Evolutionary conservation across 768 basidiomycete genomes (phyloP).

Genomic region (Calocybe gangraenosa): DNA sequence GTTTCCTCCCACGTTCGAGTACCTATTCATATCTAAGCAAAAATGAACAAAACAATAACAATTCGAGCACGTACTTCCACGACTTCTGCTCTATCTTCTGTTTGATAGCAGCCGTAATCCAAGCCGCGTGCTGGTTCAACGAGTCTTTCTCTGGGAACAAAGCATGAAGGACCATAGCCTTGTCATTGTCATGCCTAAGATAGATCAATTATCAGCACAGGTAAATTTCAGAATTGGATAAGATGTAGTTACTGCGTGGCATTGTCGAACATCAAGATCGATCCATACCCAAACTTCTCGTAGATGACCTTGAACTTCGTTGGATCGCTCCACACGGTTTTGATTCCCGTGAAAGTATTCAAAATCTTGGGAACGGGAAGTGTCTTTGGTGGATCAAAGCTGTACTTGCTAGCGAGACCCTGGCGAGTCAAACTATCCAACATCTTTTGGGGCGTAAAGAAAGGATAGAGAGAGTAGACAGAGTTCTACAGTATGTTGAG

Average conservation of each 20-base stretch:
- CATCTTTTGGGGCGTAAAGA: no score
- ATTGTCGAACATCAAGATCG: slow-evolving; percentile 36
- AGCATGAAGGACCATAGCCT: no score
- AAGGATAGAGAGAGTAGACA: no score
- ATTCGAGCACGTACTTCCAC: slow-evolving; percentile 19
- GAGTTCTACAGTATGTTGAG: no score
- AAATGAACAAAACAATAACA: neutral
- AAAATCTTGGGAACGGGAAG: no score
- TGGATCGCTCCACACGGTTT: slow-evolving; percentile 29
- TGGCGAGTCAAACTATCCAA: no score
- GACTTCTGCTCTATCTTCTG: no score
- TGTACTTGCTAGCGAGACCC: no score
- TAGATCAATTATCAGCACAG: no score
- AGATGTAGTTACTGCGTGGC: slow-evolving; percentile 20
- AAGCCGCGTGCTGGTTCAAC: slow-evolving; percentile 14
- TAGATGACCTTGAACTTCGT: slow-evolving; percentile 33
- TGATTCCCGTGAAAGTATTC: slow-evolving; percentile 30
- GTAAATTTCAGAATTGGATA: neutral
- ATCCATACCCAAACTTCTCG: slow-evolving; percentile 36
- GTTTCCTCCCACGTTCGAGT: slow-evolving; percentile 27
- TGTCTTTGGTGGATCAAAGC: no score
- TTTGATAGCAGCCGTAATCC: slow-evolving; percentile 25
- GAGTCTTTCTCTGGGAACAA: no score
- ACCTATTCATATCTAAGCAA: slow-evolving; percentile 9
- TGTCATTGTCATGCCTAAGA: no score